phyloP scores from a whole-genome alignment of 116 monocot genomes.

The Posidonia oceanica region DNA sequence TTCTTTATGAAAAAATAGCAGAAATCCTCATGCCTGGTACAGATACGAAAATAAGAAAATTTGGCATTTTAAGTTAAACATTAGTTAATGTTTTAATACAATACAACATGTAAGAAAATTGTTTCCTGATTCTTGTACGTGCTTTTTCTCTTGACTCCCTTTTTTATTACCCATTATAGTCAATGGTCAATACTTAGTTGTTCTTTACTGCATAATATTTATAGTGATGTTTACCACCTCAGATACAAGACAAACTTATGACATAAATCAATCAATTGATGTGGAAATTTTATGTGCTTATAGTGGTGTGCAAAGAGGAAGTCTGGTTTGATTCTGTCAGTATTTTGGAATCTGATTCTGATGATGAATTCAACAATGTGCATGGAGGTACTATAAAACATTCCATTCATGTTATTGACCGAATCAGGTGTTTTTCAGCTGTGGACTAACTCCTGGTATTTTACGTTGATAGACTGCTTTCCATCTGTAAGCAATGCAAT shows the following conservation, averaged over 20 bases:
- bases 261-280: background rate
- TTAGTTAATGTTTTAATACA: too few species aligned
- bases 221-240: too few species aligned
- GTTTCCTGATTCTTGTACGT: background rate
- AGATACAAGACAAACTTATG: background rate
- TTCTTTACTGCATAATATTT: too few species aligned
- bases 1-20: too few species aligned
- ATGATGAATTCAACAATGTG: constrained; percentile 75
- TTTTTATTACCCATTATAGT: too few species aligned
- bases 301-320: constrained; percentile 76
- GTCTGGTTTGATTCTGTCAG: constrained; percentile 85
- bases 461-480: constrained; percentile 34
- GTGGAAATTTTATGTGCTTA: constrained; percentile 3
- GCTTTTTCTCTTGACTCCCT: background rate
- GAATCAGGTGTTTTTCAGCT: background rate
- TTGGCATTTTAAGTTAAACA: too few species aligned
- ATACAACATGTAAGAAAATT: too few species aligned
- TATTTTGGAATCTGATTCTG: constrained; percentile 70
- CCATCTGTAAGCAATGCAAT: constrained; percentile 25
- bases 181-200: too few species aligned
- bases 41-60: too few species aligned
- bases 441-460: background rate
- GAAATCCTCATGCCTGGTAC: too few species aligned
- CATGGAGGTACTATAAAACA: constrained; percentile 46
- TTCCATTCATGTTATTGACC: background rate